phyloP scores from a whole-genome alignment of 23 red algal species.

The Gracilaria caudata region DNA sequence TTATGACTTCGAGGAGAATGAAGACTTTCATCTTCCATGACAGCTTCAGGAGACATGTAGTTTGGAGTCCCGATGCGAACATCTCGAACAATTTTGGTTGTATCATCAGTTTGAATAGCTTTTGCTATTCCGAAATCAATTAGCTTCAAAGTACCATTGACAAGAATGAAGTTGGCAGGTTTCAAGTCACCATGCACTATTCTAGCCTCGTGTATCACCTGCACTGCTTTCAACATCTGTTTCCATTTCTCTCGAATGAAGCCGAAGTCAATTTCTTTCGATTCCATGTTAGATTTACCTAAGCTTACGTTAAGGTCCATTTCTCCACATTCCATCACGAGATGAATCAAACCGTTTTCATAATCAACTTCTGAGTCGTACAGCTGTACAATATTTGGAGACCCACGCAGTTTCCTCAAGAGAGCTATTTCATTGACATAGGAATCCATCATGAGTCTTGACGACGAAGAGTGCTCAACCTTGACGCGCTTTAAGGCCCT shows the following conservation, averaged over 20 bases:
- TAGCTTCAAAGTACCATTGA: slow-evolving; percentile 91
- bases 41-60: slow-evolving; percentile 98
- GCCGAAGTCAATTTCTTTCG: slow-evolving; percentile 50
- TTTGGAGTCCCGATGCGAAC: slow-evolving; percentile 93
- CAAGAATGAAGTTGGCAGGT: slow-evolving; percentile 97
- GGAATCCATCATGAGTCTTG: slow-evolving; percentile 44
- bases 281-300: slow-evolving; percentile 25
- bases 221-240: slow-evolving; percentile 97
- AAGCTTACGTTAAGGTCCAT: slow-evolving; percentile 80
- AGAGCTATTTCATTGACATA: slow-evolving; percentile 95
- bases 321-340: slow-evolving; percentile 98
- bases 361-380: slow-evolving; percentile 87
- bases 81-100: slow-evolving; percentile 97
- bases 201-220: slow-evolving; percentile 88
- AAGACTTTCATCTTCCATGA: slow-evolving; percentile 28
- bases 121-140: slow-evolving; percentile 99
- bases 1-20: not conserved
- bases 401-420: slow-evolving; percentile 70
- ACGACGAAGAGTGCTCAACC: slow-evolving; percentile 57
- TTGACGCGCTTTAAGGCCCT: slow-evolving; percentile 89
- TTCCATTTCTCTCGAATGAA: slow-evolving; percentile 92
- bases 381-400: slow-evolving; percentile 82
- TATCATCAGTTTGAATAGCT: slow-evolving; percentile 87
- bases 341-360: slow-evolving; percentile 68
- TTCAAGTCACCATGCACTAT: slow-evolving; percentile 98